A percentile compares a stretch with the other conserved stretches of the same genome.
Conservation (phyloP, 257 asterid species). For the Capsicum baccatum region DNA sequence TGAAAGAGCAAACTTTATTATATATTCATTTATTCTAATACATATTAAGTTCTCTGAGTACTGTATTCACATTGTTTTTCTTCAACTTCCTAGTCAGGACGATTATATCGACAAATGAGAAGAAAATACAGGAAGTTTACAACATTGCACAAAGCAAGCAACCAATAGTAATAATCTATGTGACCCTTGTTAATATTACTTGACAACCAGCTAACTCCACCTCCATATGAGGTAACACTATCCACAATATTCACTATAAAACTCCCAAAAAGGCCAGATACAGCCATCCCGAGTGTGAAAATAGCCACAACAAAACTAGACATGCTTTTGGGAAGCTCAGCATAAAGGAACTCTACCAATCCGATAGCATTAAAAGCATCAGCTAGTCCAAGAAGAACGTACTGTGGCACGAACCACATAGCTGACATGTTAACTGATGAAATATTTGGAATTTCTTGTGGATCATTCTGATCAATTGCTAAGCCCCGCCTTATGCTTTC, state of each 20-base stretch:
- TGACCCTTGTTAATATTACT: constrained; percentile 39
- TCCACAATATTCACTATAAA: constrained; percentile 31
- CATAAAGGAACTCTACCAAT: constrained; percentile 34
- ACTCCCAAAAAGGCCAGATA: constrained; percentile 32
- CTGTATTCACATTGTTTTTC: not conserved
- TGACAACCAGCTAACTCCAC: constrained; percentile 35
- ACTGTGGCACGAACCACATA: constrained; percentile 38
- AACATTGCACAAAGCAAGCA: constrained; percentile 29
- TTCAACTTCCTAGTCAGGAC: not conserved
- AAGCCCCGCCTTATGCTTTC: constrained; percentile 22
- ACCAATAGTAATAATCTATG: constrained; percentile 38
- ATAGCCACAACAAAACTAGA: constrained; percentile 40
- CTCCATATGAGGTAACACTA: not conserved
- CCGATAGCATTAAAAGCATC: constrained; percentile 37
- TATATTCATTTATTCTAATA: not conserved
- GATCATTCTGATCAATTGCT: constrained; percentile 27
- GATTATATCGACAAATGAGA: constrained; percentile 16
- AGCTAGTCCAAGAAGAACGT: constrained; percentile 34
- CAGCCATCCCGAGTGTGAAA: constrained; percentile 31
- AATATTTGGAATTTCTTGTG: constrained; percentile 11
- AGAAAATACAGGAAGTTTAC: constrained; percentile 30
- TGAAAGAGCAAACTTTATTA: not conserved
- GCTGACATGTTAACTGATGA: constrained; percentile 34
- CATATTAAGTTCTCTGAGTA: not conserved
- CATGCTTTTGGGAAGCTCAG: constrained; percentile 38